Conservation (phyloP, 805 yeast genomes). For the Lachancea cidri region DNA sequence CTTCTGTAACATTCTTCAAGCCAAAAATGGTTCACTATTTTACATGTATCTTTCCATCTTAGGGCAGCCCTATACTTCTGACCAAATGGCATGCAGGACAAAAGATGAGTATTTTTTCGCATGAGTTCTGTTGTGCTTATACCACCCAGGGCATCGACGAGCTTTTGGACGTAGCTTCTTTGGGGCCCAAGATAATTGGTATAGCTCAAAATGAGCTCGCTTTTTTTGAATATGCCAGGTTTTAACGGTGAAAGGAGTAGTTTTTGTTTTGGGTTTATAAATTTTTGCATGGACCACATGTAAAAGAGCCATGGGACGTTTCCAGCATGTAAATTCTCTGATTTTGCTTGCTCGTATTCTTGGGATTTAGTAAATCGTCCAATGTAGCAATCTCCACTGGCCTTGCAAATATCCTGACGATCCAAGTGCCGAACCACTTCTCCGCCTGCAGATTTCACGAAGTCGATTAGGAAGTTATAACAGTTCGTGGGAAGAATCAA, state of each 20-base stretch:
- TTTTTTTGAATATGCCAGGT: conserved; percentile 45
- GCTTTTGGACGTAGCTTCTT: conserved; percentile 58
- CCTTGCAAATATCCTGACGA: conserved; percentile 14
- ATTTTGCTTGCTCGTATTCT: conserved; percentile 45
- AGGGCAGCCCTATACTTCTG: conserved; percentile 69
- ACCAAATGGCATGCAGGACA: conserved; percentile 65
- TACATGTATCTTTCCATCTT: conserved; percentile 46
- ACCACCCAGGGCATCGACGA: conserved; percentile 71
- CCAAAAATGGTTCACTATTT: conserved; percentile 78
- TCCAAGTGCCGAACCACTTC: conserved; percentile 28
- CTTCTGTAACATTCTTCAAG: conserved; percentile 64
- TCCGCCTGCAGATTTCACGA: conserved; percentile 56
- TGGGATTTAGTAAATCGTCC: conserved; percentile 60
- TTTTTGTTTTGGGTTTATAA: conserved; percentile 50
- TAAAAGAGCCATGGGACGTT: conserved; percentile 72
- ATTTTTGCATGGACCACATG: conserved; percentile 50
- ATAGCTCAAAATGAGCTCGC: conserved; percentile 52
- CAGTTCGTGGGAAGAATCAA: conserved; percentile 46
- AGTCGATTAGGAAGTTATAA: conserved; percentile 34
- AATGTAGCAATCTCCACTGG: conserved; percentile 44
- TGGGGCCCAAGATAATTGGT: conserved; percentile 87
- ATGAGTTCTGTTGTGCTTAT: conserved; percentile 61
- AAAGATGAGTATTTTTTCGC: conserved; percentile 61
- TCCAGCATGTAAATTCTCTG: conserved; percentile 45
- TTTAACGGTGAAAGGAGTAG: conserved; percentile 67